Evolutionary conservation across 805 yeast species (phyloP).

Genomic region (Maudiozyma pseudohumilis): DNA sequence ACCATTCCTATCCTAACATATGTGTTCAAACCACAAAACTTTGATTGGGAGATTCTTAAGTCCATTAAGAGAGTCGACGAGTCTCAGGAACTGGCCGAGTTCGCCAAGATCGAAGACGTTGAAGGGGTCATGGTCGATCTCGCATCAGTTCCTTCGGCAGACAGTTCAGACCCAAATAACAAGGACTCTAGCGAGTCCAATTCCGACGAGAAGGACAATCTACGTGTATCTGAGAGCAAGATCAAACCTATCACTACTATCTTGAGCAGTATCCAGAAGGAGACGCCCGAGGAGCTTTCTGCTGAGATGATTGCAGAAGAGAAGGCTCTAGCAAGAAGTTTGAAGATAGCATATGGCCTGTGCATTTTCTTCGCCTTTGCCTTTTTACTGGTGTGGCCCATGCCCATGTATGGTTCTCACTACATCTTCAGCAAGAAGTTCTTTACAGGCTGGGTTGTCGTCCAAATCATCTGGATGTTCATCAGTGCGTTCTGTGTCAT

Average conservation of each 20-base stretch:
- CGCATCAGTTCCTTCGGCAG: conserved; percentile 8
- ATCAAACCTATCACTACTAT: conserved; percentile 26
- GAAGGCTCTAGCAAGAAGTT: conserved; percentile 41
- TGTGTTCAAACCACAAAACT: conserved; percentile 58
- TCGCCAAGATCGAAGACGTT: conserved; percentile 13
- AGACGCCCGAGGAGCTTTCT: conserved; percentile 12
- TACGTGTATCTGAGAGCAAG: conserved; percentile 10
- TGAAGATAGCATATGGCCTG: conserved; percentile 50
- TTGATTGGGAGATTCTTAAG: conserved; percentile 60
- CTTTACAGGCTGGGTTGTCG: conserved; percentile 85
- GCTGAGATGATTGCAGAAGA: conserved; percentile 41
- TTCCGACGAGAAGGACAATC: conserved; percentile 1
- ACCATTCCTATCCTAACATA: conserved; percentile 57
- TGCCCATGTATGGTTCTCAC: conserved; percentile 83
- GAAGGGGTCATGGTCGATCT: background rate
- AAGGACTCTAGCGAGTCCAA: conserved; percentile 2
- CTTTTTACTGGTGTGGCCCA: conserved; percentile 74
- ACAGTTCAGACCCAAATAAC: conserved; percentile 8
- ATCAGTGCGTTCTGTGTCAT: conserved; percentile 53
- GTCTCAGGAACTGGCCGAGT: conserved; percentile 44
- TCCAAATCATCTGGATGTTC: conserved; percentile 75
- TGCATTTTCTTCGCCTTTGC: conserved; percentile 54
- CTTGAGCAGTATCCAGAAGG: conserved; percentile 23
- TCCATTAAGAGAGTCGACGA: conserved; percentile 60
- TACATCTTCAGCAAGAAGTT: conserved; percentile 67